These are phyloP conservation scores for Thelephora aurantiotincta DNA, from an alignment of 768 basidiomycete species.

Conservation along the genomic window DNA sequence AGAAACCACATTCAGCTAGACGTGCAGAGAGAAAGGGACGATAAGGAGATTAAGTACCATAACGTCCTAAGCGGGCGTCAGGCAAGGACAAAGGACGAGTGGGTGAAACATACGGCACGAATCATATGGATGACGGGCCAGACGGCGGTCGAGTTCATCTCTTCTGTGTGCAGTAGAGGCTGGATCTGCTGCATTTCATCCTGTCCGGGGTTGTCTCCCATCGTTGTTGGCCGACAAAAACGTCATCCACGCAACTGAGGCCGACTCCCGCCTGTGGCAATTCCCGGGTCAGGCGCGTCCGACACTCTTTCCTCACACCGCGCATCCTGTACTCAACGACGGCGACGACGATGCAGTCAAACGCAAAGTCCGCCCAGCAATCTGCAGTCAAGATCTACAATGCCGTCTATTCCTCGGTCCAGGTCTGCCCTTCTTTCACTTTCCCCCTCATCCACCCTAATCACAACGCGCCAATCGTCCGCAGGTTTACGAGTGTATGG, in stretches of 20 bases:
- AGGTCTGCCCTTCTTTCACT: constrained; percentile 28
- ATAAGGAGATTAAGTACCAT: constrained; percentile 29
- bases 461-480: constrained; percentile 10
- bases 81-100: no score
- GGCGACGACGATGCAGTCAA: constrained; percentile 14
- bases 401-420: constrained; percentile 84
- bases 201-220: neutral
- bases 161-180: constrained; percentile 32
- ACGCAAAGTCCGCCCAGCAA: constrained; percentile 20
- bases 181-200: constrained; percentile 15
- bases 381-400: constrained; percentile 74
- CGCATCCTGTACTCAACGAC: neutral
- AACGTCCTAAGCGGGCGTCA: constrained; percentile 33
- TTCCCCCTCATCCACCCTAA: constrained; percentile 3
- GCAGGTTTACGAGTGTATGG: constrained; percentile 96
- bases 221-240: neutral
- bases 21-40: neutral
- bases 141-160: constrained; percentile 45
- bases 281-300: no score
- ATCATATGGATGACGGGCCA: constrained; percentile 79
- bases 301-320: no score
- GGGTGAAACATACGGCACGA: constrained; percentile 31
- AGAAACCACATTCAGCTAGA: constrained; percentile 3
- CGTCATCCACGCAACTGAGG: neutral
- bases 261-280: neutral